Base-by-base conservation (phyloP, 169 alveolate species). In the Cryptosporidium sp. region DNA sequence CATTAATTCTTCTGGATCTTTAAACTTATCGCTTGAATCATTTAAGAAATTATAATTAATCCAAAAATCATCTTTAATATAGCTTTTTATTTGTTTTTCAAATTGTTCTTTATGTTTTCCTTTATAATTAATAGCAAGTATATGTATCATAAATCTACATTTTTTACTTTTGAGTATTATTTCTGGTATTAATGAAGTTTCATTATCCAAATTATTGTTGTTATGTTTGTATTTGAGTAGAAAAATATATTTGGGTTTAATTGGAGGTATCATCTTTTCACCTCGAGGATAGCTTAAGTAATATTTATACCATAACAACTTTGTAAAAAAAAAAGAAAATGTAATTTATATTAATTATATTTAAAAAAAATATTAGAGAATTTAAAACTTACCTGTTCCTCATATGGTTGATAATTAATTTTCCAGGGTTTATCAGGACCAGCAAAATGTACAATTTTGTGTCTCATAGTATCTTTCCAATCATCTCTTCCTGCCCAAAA, bases 401-500 rank as follows among this genome's bases (percentile, higher is more conserved):
- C 80, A 51, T 80, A 80, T 14, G 89, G 89, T 26, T 80, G 89
- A 39, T 80, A 80, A 35, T 80, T 80, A 42, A 45, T 44, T 61
- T 60, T 60, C 89, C 89, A 80, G 26, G 89, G 89, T 62, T 80
- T 80, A 42, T 62, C 62, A 12, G 89, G 89, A 12, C 89, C 89
- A 10, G 89, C 89, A 80, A 80, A 80, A 39, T 80, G 89, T 6
- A 80, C 89, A 16, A 80, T 80, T 33, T 65, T 65, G 53, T 80
- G 89, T 62, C 56, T 44, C n/a, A 16, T 31, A 23, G 35, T n/a
- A 62, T 80, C 75, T 39, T 45, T 80, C 44, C 60, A 61, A 29
- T 44, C 65, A 65, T 80, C 89, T 44, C 89, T 60, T 44, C 80
- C 89, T 37, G 89, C 89, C 89, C 91, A 85, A 75, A 85, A 61